Evolutionary conservation across 1,139 yeast species (phyloP), one percentile per base, ranked within the genome.

Genomic region (Spencermartinsiella ligniputridi): DNA sequence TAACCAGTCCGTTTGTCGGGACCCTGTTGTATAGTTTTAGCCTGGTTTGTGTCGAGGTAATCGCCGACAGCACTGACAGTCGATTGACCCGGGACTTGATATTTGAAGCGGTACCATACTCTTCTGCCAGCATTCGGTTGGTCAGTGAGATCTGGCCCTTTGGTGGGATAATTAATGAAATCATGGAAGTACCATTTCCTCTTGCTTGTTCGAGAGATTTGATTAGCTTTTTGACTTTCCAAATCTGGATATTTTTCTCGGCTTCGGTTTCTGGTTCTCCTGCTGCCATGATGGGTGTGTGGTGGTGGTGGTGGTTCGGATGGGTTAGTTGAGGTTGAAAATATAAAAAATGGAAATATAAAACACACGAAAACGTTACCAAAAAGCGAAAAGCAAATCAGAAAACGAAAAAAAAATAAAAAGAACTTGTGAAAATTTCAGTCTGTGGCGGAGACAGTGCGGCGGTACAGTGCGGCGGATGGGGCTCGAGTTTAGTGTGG

Each of bases 151-250:
- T 84, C 70, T 92, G 98, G 47, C 95, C 94, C 64, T 79, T 84
- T 57, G 98, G 98, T 38, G 98, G 74, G 53, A 92, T 87, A 60
- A 92, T 86, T 66, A 92, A 75, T 25, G 97, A 89, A 63, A 92
- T 92, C 97, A 92, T 92, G 29, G 98, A 92, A 41, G 98, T 92
- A 68, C 98, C 98, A 64, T 92, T 92, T 68, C 98, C 97, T 68
- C 96, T 79, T 47, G 97, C 97, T 61, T 72, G 71, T 65, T 90
- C 94, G 60, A 92, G 76, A 51, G 87, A 80, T 69, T 83, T 84
- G 54, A 64, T 64, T 42, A 63, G 60, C 71, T 92, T 92, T 75
- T 90, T 90, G 76, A 92, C 83, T 81, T 92, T 92, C 98, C 98
- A 92, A 73, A 92, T 89, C 75, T 92, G 96, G 67, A 92, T 92